Evolutionary conservation across 352 stramenopile species (phyloP), one percentile per base, ranked within the genome.

Genomic region (Phytopythium delawarense): DNA sequence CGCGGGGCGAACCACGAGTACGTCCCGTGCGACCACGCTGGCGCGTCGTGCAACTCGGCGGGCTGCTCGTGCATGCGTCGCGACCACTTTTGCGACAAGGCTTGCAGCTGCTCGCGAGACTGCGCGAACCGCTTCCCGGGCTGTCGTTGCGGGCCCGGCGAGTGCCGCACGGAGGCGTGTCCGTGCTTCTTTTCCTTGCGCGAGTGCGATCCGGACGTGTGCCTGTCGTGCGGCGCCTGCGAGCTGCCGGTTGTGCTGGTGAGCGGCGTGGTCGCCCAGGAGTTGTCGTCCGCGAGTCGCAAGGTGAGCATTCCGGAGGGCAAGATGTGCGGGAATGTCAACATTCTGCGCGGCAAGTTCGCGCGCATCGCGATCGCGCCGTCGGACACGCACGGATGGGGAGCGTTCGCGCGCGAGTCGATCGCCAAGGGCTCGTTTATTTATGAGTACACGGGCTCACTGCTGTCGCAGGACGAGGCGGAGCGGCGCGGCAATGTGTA

Each of bases 401-500:
- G 85, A 12, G 85, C 83, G 30, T 94, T 79, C 57, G 79, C 82
- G 12, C 53, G 72, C 32, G 80, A 92, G 61, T 46, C 72, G 18
- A 71, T 89, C 37, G 64, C 75, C 40, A 73, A 74, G 37, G 76
- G 80, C 20, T 81, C 89, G 28, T 91, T 91, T 62, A 84, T 94
- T 61, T 94, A 91, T 69, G 85, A 94, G 64, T 94, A 94, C 75
- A 87, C 93, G 37, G 96, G 96, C 3, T 96, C 98, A 51, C 62
- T 97, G 50, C 78, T 98, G 5, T 91, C 90, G 40, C 91, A 98
- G 63, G 84, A 95, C 57, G 86, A 95, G 66, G 86, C 86, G 12
- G 86, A 95, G 55, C 82, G 86, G 11, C 82, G 86, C 59, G 92
- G 92, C 35, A 92, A 89, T 54, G 76, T 97, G 12, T 97, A 98